Percentiles rank a stretch among this genome's conserved stretches.
Evolutionary conservation across 805 yeast species (phyloP).

Genomic region (Ogataea chonburiensis): DNA sequence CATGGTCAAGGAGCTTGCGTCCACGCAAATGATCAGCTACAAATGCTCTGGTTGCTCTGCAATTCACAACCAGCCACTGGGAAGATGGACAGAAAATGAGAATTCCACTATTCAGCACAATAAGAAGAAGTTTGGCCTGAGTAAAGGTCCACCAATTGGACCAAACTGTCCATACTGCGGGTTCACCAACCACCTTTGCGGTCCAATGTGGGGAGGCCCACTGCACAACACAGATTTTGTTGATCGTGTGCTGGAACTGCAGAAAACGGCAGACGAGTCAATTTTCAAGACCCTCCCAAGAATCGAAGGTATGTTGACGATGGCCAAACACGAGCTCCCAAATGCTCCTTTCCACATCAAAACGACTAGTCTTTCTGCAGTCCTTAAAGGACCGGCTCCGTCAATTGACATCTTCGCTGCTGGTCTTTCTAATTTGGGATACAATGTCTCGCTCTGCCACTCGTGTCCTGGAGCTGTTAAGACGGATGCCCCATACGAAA

Average conservation of each 20-base stretch:
- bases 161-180: conserved; percentile 70
- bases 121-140: conserved; percentile 50
- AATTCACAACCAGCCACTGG: conserved; percentile 68
- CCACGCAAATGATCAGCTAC: conserved; percentile 73
- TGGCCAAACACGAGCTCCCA: conserved; percentile 70
- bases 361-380: conserved; percentile 71
- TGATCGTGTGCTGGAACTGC: conserved; percentile 57
- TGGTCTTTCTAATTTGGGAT: conserved; percentile 84
- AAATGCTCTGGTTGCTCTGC: conserved; percentile 89
- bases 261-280: conserved; percentile 44
- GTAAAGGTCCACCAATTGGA: conserved; percentile 63
- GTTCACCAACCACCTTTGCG: conserved; percentile 71
- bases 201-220: conserved; percentile 94
- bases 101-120: conserved; percentile 27
- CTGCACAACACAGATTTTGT: conserved; percentile 73
- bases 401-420: conserved; percentile 68
- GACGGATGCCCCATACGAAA: conserved; percentile 85
- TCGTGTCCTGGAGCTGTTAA: conserved; percentile 83
- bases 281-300: conserved; percentile 78
- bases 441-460: conserved; percentile 81
- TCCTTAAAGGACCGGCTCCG: conserved; percentile 80
- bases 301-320: conserved; percentile 87
- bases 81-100: conserved; percentile 46
- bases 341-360: conserved; percentile 78
- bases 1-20: conserved; percentile 74